A percentile compares a stretch with the other conserved stretches of the same genome.
Evolutionary conservation across 306 rosid genomes (phyloP).

Genomic region (Corylus americana): DNA sequence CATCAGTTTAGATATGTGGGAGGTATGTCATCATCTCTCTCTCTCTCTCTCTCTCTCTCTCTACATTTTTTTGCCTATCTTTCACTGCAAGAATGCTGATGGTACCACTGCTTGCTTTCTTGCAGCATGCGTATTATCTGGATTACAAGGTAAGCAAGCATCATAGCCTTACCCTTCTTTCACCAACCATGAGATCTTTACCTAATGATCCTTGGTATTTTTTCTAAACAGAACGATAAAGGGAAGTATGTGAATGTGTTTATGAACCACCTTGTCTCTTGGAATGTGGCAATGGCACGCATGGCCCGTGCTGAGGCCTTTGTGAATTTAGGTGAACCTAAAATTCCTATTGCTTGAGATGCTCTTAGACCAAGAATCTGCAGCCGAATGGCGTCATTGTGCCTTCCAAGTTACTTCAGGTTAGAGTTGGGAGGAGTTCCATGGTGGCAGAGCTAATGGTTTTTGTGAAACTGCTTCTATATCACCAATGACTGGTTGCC

Average conservation of each 20-base stretch:
- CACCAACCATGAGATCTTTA: not conserved
- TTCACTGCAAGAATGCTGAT: conserved; percentile 32
- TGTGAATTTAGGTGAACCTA: conserved; percentile 88
- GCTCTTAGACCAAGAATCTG: not conserved
- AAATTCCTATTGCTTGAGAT: conserved; percentile 69
- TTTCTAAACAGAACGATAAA: conserved; percentile 74
- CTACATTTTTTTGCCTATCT: not conserved
- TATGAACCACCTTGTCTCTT: conserved; percentile 85
- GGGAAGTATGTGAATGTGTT: conserved; percentile 70
- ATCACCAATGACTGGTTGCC: too few relatives aligned
- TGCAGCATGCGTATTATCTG: conserved; percentile 93
- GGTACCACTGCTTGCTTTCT: conserved; percentile 21
- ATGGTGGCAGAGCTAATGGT: not conserved
- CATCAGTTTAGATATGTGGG: conserved; percentile 92
- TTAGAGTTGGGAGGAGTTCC: not conserved
- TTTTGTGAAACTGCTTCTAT: too few relatives aligned
- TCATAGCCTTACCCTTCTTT: conserved; percentile 14
- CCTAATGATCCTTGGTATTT: conserved; percentile 17
- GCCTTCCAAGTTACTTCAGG: not conserved
- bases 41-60: conserved; percentile 21
- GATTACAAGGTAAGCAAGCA: conserved; percentile 76
- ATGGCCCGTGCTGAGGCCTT: conserved; percentile 70
- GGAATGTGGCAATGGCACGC: conserved; percentile 73
- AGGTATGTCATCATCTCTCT: conserved; percentile 54
- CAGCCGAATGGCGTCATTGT: not conserved